Percentiles rank a stretch among this genome's conserved stretches.
These are phyloP conservation scores for Cryptosporidium ryanae DNA, from an alignment of 169 alveolate genomes.

Conservation along the genomic window DNA sequence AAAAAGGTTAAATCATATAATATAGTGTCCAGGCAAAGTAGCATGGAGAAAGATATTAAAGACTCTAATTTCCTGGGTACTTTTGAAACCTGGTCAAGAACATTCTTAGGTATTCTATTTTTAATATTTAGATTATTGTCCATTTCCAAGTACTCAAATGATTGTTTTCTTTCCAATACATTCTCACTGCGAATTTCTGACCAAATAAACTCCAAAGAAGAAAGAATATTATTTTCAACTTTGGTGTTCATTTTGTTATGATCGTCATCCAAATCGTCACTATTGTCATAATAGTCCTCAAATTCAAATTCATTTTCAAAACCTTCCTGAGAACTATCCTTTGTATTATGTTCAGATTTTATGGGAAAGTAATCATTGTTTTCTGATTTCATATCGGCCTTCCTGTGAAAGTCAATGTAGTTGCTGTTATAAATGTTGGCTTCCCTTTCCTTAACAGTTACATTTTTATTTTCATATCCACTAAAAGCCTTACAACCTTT, in stretches of 20 bases:
- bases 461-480: too few relatives aligned
- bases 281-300: conserved; percentile 3
- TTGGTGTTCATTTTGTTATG: not conserved
- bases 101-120: conserved; percentile 47
- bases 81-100: conserved; percentile 51
- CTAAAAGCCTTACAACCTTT: too few relatives aligned
- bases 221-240: conserved; percentile 41
- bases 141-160: not conserved
- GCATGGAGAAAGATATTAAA: conserved; percentile 71
- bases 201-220: conserved; percentile 64
- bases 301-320: conserved; percentile 4
- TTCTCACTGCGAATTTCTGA: conserved; percentile 70
- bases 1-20: conserved; percentile 80
- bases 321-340: not conserved
- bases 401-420: too few relatives aligned
- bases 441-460: too few relatives aligned
- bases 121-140: not conserved
- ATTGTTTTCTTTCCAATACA: conserved; percentile 13
- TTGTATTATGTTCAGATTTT: not conserved
- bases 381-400: not conserved
- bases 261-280: conserved; percentile 19
- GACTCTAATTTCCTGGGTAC: conserved; percentile 71
- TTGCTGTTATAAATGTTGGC: too few relatives aligned
- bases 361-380: not conserved
- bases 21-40: conserved; percentile 79